phyloP scores from a whole-genome alignment of 768 basidiomycete species.

The Gyrodon lividus region DNA sequence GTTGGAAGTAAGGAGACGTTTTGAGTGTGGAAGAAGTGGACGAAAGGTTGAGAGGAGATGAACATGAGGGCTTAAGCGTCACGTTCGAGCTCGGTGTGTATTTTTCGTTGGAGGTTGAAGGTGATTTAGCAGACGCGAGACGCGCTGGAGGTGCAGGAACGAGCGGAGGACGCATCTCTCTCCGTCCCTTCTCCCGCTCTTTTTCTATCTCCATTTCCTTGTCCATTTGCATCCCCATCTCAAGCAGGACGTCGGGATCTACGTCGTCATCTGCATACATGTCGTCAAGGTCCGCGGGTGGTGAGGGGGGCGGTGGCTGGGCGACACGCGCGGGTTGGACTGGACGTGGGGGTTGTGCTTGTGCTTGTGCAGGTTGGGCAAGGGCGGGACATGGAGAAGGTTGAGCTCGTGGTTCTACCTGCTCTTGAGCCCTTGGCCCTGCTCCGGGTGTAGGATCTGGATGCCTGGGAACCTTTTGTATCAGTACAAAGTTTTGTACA shows the following conservation, averaged over 20 bases:
- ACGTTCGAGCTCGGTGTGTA: not conserved
- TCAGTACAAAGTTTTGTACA: not conserved
- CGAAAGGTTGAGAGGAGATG: conserved; percentile 9
- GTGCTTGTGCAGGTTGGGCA: conserved; percentile 16
- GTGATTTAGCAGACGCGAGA: not conserved
- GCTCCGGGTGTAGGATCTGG: conserved; percentile 24
- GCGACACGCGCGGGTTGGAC: conserved; percentile 8
- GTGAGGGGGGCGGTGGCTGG: conserved; percentile 7
- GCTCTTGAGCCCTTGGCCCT: conserved; percentile 9
- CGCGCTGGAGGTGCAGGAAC: not conserved
- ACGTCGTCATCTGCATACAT: conserved; percentile 27
- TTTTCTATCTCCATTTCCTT: conserved; percentile 1
- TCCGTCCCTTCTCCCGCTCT: not conserved
- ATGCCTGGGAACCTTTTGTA: conserved; percentile 14
- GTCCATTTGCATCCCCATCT: conserved; percentile 20
- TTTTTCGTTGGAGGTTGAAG: conserved; percentile 5
- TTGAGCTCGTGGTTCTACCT: conserved; percentile 6
- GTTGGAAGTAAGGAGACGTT: conserved; percentile 22
- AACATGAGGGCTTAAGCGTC: not conserved
- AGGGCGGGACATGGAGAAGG: conserved; percentile 15
- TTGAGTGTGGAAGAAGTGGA: conserved; percentile 7
- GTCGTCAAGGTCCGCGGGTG: conserved; percentile 17
- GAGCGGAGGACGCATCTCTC: not conserved
- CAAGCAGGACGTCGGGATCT: conserved; percentile 30
- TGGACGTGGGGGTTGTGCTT: conserved; percentile 5